Evolutionary conservation across 1,284 basidiomycete species (phyloP), one percentile per base, ranked within the genome.

Genomic region (Athelia sp.): DNA sequence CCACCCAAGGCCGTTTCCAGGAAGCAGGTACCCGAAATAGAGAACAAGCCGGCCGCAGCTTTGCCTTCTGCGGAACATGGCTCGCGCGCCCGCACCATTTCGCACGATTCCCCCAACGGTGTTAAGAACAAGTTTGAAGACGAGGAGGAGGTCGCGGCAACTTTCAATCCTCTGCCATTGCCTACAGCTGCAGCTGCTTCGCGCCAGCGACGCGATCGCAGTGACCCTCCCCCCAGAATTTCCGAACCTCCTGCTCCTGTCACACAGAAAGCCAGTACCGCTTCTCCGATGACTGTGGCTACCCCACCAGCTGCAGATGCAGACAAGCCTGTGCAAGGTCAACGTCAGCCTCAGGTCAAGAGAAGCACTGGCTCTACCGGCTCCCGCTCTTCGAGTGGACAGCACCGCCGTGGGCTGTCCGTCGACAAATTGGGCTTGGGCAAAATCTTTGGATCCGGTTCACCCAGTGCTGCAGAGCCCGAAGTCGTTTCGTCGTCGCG

Each of bases 371-470:
- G 54, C 22, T 59, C 58, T 36, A 55, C 36, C n/a, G 36, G 36
- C 15, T 40, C 59, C 2, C 61, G 57, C 15, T 70, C 69, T 2
- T 76, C 78, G 18, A 63, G 58, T 52, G 65, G 73, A 29, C 73
- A 81, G 26, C 76, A 80, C 54, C 69, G 75, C 54, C 79, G 79
- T 52, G 82, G 83, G 10, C 62, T 86, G 52, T 88, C 86, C 0
- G 73, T 87, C 54, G 87, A 88, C 71, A 85, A 85, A 62, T 84
- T 88, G 59, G 82, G 81, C n/a, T 72, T 89, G 11, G 76, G 80
- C 46, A 82, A 82, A 62, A 72, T 89, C 44, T 78, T 88, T 48
- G 71, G 75, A 31, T 56, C 60, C 22, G 70, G 74, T 31, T 55
- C 60, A 23, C 52, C 55, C 13, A 66, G 63, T 22, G 55, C 57